Conservation (phyloP, 1,284 basidiomycete genomes). For the Cryptococcus sp. region DNA sequence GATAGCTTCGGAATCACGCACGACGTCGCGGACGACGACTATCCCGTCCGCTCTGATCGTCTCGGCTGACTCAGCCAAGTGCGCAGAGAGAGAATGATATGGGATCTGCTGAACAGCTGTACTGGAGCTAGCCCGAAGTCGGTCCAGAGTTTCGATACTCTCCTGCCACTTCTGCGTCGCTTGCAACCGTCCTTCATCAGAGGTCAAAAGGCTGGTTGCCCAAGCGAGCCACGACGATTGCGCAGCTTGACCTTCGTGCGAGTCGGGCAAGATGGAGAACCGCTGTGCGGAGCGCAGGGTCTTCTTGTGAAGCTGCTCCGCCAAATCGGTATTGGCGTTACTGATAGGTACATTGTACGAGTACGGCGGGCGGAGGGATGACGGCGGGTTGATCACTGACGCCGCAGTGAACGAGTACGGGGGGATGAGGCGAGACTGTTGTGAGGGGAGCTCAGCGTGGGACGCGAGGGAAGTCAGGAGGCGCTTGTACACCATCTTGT, state of each 20-base stretch:
- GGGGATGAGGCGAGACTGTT: conserved; percentile 19
- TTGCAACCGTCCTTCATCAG: too few relatives aligned
- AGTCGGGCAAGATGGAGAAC: too few relatives aligned
- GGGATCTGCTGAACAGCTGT: conserved; percentile 31
- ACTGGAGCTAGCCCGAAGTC: too few relatives aligned
- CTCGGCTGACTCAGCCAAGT: conserved; percentile 20
- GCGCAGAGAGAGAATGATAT: conserved; percentile 31
- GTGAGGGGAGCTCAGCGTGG: conserved; percentile 6
- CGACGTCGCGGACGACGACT: conserved; percentile 44
- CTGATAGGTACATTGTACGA: conserved; percentile 11
- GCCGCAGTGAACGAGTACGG: conserved; percentile 24
- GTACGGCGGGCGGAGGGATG: conserved; percentile 28
- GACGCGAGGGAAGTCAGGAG: conserved; percentile 26
- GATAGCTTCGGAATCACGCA: conserved; percentile 40
- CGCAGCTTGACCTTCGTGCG: too few relatives aligned
- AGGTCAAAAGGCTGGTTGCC: too few relatives aligned
- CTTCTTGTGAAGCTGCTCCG: too few relatives aligned
- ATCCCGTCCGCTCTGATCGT: conserved; percentile 29
- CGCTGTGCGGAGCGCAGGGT: too few relatives aligned
- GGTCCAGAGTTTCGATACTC: too few relatives aligned
- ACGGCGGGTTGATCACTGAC: conserved; percentile 7
- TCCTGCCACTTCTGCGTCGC: too few relatives aligned
- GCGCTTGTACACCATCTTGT: conserved; percentile 18
- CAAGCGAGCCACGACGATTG: too few relatives aligned
- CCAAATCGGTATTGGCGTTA: too few relatives aligned